Base-by-base conservation (phyloP, 306 rosid genomes). In the Mimosa bimucronata region DNA sequence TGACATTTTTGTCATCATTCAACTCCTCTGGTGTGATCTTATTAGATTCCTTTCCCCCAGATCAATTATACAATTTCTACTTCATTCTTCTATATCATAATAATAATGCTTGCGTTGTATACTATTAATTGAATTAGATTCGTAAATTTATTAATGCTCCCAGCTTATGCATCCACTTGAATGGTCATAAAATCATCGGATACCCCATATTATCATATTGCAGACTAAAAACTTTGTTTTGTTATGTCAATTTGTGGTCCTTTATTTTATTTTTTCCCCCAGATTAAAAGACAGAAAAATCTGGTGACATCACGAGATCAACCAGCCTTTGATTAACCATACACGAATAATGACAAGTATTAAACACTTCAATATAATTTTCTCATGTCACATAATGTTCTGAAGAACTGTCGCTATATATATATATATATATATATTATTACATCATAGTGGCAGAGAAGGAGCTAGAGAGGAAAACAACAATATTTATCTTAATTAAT, bases 1-100 rank as follows among this genome's bases (percentile, higher is more conserved):
- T 78, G 38, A 82, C 81, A 78, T 70, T 61, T 68, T 61, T 14
- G 44, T 38, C 73, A 4, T 42, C 50, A 40, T 21, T 40, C 50
- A n/a, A 40, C 10, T 55, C 13, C 5, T 1, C 7, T 6, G 73
- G 73, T 26, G 26, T 40, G 31, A 10, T 28, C 31, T 48, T 16
- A 19, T 67, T 42, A 13, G 74, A 69, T 69, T 69, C 74, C 55
- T 14, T 42, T 11, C 6, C 6, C 1, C 11, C 37, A 12, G 45
- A 55, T 67, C 73, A 38, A 67, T 67, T 67, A 40, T 23, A 10
- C 5, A 21, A 1, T 4, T 38, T 38, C 50, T 38, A n/a, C 5
- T 34, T 34, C 48, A 67, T 67, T 21, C 4, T 67, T 21, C 4
- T n/a, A 3, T 6, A 58, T 10, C 2, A 58, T 25, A 58, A n/a